These are phyloP conservation scores for Yarrowia bubula DNA, from an alignment of 805 yeast species.

Conservation along the genomic window DNA sequence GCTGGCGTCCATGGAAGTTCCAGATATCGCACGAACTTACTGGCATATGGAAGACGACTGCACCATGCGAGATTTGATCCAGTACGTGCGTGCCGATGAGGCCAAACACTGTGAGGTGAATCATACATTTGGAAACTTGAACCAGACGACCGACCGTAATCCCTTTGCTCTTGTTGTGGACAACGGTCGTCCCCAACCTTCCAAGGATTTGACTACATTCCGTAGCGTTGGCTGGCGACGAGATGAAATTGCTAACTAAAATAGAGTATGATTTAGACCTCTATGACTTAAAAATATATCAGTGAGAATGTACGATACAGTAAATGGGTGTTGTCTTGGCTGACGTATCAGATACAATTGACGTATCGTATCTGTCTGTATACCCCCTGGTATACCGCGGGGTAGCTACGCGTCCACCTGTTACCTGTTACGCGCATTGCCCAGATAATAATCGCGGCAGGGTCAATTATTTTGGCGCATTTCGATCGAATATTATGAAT, in stretches of 20 bases:
- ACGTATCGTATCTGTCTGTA: too few relatives aligned
- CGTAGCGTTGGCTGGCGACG: slow-evolving; percentile 41
- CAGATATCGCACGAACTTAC: slow-evolving; percentile 57
- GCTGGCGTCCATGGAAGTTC: slow-evolving; percentile 41
- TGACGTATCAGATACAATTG: too few relatives aligned
- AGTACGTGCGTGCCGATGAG: slow-evolving; percentile 69
- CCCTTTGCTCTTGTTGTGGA: slow-evolving; percentile 58
- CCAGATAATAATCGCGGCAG: neutral
- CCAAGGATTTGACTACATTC: slow-evolving; percentile 37
- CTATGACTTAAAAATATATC: neutral
- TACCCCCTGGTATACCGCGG: too few relatives aligned
- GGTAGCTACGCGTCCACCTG: too few relatives aligned
- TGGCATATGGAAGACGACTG: slow-evolving; percentile 58
- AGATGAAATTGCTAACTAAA: slow-evolving; percentile 38
- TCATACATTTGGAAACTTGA: slow-evolving; percentile 68
- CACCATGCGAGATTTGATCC: slow-evolving; percentile 57
- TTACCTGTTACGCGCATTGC: too few relatives aligned
- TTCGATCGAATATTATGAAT: neutral
- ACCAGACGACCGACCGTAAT: slow-evolving; percentile 55
- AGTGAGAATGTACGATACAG: neutral
- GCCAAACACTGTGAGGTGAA: slow-evolving; percentile 78
- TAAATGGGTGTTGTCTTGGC: too few relatives aligned
- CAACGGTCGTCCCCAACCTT: slow-evolving; percentile 39
- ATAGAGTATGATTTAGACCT: neutral
- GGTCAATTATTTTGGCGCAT: neutral